phyloP scores from a whole-genome alignment of 108 stramenopile genomes.

The Asterionellopsis glacialis region DNA sequence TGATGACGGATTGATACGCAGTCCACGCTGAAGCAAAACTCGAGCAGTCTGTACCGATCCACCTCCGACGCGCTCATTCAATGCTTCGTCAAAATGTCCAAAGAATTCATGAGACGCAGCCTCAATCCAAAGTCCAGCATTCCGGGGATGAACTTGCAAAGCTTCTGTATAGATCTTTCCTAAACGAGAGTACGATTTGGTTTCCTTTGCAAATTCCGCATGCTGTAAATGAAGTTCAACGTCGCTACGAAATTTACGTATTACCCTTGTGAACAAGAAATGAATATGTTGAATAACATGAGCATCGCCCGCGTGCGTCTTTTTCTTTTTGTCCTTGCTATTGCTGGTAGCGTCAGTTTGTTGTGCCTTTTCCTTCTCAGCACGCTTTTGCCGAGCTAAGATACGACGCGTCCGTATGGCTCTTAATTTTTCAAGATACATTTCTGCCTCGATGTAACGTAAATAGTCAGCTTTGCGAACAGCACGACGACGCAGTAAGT shows the following conservation, averaged over 20 bases:
- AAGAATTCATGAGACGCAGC: constrained; percentile 84
- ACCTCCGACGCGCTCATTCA: constrained; percentile 18
- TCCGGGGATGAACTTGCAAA: constrained; percentile 69
- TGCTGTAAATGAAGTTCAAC: constrained; percentile 58
- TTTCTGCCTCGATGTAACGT: constrained; percentile 72
- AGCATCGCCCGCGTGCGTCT: constrained; percentile 57
- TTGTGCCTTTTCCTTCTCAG: constrained; percentile 19
- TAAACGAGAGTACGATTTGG: constrained; percentile 42
- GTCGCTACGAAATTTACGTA: constrained; percentile 72
- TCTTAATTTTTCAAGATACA: constrained; percentile 58
- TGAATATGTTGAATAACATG: constrained; percentile 81
- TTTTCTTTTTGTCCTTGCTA: constrained; percentile 16
- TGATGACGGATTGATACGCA: constrained; percentile 58
- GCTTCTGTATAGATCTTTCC: constrained; percentile 72
- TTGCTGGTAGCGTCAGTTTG: constrained; percentile 10
- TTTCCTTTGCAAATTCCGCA: constrained; percentile 61
- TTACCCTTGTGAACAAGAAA: constrained; percentile 63
- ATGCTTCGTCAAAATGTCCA: constrained; percentile 21
- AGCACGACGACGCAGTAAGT: constrained; percentile 49
- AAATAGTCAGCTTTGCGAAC: constrained; percentile 71
- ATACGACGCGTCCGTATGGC: constrained; percentile 52
- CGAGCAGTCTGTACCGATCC: constrained; percentile 68
- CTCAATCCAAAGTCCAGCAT: constrained; percentile 79
- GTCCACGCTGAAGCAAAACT: constrained; percentile 74
- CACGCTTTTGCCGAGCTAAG: constrained; percentile 33